A percentile compares a stretch with the other conserved stretches of the same genome.
These are phyloP conservation scores for Trifolium fragiferum DNA, from an alignment of 306 rosid species.

Conservation along the genomic window DNA sequence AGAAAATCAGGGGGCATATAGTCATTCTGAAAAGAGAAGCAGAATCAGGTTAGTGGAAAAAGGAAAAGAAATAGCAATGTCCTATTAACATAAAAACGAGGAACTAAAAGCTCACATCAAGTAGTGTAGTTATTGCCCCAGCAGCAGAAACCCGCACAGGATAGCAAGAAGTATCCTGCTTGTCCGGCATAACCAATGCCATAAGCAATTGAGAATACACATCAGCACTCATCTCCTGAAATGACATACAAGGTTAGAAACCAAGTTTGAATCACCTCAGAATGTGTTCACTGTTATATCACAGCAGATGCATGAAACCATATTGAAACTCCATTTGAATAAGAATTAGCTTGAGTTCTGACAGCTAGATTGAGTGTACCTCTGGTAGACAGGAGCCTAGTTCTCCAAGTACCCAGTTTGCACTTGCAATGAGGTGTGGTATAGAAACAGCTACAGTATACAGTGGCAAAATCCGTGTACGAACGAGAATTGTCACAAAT, in stretches of 20 bases:
- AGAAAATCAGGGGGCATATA: slow-evolving; percentile 90
- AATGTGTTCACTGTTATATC: not conserved
- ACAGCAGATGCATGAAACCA: slow-evolving; percentile 28
- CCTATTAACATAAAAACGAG: slow-evolving; percentile 30
- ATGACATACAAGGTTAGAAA: slow-evolving; percentile 36
- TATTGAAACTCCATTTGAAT: slow-evolving; percentile 20
- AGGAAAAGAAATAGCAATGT: slow-evolving; percentile 29
- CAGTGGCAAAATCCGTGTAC: slow-evolving; percentile 70
- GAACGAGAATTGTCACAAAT: slow-evolving; percentile 56
- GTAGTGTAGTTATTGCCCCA: slow-evolving; percentile 76
- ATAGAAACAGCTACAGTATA: slow-evolving; percentile 51
- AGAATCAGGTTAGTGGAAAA: slow-evolving; percentile 37
- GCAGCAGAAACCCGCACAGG: slow-evolving; percentile 93
- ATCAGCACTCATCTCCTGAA: slow-evolving; percentile 82
- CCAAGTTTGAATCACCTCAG: slow-evolving; percentile 18
- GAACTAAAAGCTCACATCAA: slow-evolving; percentile 66
- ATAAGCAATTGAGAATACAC: slow-evolving; percentile 74
- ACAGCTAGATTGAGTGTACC: slow-evolving; percentile 52
- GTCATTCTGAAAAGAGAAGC: slow-evolving; percentile 70
- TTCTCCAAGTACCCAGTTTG: slow-evolving; percentile 97
- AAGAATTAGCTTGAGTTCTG: slow-evolving; percentile 33
- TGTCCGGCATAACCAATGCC: slow-evolving; percentile 75
- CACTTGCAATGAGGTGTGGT: slow-evolving; percentile 79
- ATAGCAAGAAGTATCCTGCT: slow-evolving; percentile 66
- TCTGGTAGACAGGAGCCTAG: slow-evolving; percentile 82